These are phyloP conservation scores for Protomyces pachydermus DNA, from an alignment of 1,139 yeast species.

Conservation along the genomic window DNA sequence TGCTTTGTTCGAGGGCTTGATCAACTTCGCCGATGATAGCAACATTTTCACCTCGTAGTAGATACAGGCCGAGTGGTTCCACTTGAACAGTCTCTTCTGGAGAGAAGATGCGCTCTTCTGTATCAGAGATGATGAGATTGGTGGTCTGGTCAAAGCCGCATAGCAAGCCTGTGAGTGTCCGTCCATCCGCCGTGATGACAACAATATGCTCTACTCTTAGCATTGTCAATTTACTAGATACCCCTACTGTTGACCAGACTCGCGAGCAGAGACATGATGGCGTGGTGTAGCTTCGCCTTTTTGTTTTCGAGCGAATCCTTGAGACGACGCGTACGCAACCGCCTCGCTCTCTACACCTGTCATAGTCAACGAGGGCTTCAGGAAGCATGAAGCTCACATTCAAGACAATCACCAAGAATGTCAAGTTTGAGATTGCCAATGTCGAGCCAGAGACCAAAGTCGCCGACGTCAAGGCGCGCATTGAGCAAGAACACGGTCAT, in stretches of 20 bases:
- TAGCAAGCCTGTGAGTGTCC: constrained; percentile 24
- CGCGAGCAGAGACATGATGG: neutral
- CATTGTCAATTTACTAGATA: neutral
- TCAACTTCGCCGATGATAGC: constrained; percentile 28
- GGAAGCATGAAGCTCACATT: constrained; percentile 66
- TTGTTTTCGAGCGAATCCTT: too few species aligned
- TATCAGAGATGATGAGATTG: constrained; percentile 27
- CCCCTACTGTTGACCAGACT: neutral
- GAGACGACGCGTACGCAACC: too few species aligned
- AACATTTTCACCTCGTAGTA: constrained; percentile 28
- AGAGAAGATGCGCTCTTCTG: constrained; percentile 24
- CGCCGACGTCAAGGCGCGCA: constrained; percentile 62
- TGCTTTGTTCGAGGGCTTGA: constrained; percentile 15
- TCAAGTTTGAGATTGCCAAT: constrained; percentile 66
- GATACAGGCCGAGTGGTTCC: constrained; percentile 25
- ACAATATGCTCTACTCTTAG: constrained; percentile 15
- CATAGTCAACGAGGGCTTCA: neutral
- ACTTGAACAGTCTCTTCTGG: constrained; percentile 24
- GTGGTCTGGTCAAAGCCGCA: constrained; percentile 28
- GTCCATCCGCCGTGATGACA: constrained; percentile 28
- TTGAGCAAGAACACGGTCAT: constrained; percentile 64
- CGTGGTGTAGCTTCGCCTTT: too few species aligned
- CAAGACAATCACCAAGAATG: constrained; percentile 82
- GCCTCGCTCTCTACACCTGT: too few species aligned
- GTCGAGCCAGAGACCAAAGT: constrained; percentile 69